phyloP scores from a whole-genome alignment of 129 eudicot genomes.

The Rutidosis leptorrhynchoides region DNA sequence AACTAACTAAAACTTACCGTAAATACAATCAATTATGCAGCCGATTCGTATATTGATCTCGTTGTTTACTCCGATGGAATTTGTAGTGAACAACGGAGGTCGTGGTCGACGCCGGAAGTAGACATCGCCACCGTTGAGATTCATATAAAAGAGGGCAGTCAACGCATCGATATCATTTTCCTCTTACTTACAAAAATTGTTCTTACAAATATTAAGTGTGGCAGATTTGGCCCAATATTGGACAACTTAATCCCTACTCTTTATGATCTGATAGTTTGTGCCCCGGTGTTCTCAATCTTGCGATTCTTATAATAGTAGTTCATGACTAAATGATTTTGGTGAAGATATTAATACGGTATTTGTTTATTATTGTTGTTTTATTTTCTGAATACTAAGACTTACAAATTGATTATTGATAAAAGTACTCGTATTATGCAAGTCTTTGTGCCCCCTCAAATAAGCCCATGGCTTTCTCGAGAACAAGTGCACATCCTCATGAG shows the following conservation, averaged over 20 bases:
- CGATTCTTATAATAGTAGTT: no score
- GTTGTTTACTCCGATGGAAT: slow-evolving; percentile 3
- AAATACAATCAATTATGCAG: neutral
- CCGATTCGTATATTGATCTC: neutral
- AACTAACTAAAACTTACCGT: slow-evolving; percentile 23
- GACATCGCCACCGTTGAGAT: neutral
- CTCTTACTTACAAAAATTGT: neutral
- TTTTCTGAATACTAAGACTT: no score
- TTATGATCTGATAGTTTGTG: neutral
- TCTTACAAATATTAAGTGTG: neutral
- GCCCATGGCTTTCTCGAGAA: no score
- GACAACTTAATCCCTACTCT: neutral
- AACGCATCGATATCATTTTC: neutral
- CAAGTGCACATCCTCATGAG: no score
- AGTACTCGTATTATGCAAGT: no score
- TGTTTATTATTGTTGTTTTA: no score
- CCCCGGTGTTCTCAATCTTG: neutral
- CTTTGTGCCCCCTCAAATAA: no score
- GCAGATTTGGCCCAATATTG: neutral
- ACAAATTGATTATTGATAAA: no score
- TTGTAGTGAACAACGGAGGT: slow-evolving; percentile 8
- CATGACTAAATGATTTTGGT: no score
- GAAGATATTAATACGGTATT: no score
- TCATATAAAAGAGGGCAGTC: neutral
- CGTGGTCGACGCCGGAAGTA: slow-evolving; percentile 1